phyloP scores from a whole-genome alignment of 805 yeast genomes.

The Ogataea wickerhamii region DNA sequence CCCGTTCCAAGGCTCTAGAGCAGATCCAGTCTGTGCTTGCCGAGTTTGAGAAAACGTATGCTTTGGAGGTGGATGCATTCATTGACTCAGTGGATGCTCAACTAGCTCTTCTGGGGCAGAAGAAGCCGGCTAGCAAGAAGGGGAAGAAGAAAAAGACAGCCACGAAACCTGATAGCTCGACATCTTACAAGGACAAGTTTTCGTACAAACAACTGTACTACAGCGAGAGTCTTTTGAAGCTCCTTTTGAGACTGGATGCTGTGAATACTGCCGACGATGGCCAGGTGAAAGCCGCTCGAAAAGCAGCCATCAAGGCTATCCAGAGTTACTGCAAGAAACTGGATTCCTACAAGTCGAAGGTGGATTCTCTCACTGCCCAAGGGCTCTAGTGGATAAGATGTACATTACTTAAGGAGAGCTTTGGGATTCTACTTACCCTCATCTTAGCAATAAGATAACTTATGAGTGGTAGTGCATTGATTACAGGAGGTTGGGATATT shows the following conservation, averaged over 20 bases:
- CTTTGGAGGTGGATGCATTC: constrained; percentile 7
- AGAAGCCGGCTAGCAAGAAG: constrained; percentile 8
- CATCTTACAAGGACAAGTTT: constrained; percentile 25
- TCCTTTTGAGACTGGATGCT: constrained; percentile 63
- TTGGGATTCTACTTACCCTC: too few relatives aligned
- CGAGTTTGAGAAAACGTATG: constrained; percentile 18
- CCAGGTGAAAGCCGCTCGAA: constrained; percentile 54
- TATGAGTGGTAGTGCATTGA: too few relatives aligned
- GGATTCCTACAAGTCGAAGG: constrained; percentile 34
- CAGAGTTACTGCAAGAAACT: constrained; percentile 57
- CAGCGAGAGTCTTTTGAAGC: constrained; percentile 65
- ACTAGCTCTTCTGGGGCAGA: constrained; percentile 2
- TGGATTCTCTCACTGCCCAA: constrained; percentile 17
- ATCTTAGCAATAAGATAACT: too few relatives aligned
- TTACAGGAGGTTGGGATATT: too few relatives aligned
- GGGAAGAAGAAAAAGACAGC: constrained; percentile 7
- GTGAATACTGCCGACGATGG: constrained; percentile 45
- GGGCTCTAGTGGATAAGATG: constrained; percentile 11
- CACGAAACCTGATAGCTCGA: not conserved
- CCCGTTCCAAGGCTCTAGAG: constrained; percentile 17
- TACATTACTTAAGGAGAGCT: too few relatives aligned
- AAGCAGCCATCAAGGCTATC: constrained; percentile 53
- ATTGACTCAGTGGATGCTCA: constrained; percentile 17
- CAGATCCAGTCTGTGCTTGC: constrained; percentile 14
- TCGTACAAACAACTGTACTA: constrained; percentile 52